A percentile compares a stretch with the other conserved stretches of the same genome.
phyloP scores from a whole-genome alignment of 208 protist species.

The Leptomonas seymouri region DNA sequence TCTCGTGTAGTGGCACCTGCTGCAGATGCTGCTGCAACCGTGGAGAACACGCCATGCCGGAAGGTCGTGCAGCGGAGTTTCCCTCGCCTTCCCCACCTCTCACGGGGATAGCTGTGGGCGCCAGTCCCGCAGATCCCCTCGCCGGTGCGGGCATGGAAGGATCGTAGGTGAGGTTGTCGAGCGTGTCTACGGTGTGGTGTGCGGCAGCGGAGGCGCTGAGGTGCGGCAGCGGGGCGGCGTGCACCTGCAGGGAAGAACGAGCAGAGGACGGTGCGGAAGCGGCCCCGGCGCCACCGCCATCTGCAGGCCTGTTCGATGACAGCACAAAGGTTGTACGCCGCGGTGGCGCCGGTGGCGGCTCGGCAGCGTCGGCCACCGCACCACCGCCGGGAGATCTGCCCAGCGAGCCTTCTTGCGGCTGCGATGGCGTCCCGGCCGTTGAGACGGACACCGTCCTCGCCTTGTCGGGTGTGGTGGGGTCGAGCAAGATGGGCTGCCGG shows the following conservation, averaged over 20 bases:
- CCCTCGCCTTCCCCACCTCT: neutral
- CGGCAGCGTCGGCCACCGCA: neutral
- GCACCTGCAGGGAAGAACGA: conserved; percentile 10
- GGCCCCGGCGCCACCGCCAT: neutral
- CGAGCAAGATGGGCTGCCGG: conserved; percentile 24
- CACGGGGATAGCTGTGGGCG: no score
- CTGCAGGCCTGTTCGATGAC: neutral
- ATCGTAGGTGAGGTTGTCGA: conserved; percentile 41
- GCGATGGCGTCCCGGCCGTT: conserved; percentile 19
- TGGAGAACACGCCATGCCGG: no score
- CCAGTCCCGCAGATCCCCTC: no score
- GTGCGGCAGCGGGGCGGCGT: no score
- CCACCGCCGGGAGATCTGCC: neutral
- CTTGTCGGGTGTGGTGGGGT: conserved; percentile 46
- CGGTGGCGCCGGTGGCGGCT: conserved; percentile 1
- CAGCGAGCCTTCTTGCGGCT: neutral
- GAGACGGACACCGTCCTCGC: conserved; percentile 17
- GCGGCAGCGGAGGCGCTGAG: no score
- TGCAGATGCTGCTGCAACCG: neutral
- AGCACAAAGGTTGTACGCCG: conserved; percentile 49
- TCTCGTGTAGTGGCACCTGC: neutral
- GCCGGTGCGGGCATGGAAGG: conserved; percentile 16
- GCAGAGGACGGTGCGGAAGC: neutral
- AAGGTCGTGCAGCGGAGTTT: neutral
- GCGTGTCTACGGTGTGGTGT: neutral